Percentiles rank a stretch among this genome's conserved stretches.
Conservation (phyloP, 176 grass and related monocot species). For the Secale cereale region DNA sequence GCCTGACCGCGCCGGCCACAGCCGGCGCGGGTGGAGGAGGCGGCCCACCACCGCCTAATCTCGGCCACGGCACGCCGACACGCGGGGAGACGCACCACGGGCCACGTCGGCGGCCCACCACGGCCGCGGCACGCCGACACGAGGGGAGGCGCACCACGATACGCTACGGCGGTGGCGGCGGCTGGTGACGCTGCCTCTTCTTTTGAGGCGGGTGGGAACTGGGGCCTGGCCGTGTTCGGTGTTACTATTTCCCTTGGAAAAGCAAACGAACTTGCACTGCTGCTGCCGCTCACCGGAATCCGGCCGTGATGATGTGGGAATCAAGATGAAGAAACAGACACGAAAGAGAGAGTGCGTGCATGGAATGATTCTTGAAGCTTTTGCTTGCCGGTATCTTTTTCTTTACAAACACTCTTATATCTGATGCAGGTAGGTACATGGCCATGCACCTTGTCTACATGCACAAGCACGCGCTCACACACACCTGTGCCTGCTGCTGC, state of each 20-base stretch:
- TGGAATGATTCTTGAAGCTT: not conserved
- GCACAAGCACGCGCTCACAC: not conserved
- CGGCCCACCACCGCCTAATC: not conserved
- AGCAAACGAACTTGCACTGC: not conserved
- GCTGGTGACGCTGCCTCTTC: not conserved
- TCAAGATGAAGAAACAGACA: not conserved
- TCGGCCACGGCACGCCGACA: not conserved
- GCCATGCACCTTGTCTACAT: not conserved
- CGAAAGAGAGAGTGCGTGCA: not conserved
- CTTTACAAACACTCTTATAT: conserved; percentile 26
- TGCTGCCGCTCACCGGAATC: not conserved
- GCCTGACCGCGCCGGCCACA: not conserved
- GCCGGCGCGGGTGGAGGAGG: not conserved
- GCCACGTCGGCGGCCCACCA: too few relatives aligned
- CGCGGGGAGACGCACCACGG: not conserved
- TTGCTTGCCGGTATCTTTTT: conserved; percentile 11
- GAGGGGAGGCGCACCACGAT: not conserved
- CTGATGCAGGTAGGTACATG: not conserved
- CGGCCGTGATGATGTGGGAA: not conserved
- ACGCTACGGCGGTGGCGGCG: not conserved
- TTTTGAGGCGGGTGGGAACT: not conserved
- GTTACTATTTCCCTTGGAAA: not conserved
- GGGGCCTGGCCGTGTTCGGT: not conserved
- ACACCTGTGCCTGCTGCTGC: not conserved
- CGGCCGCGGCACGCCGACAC: not conserved